Percentiles rank a stretch among this genome's conserved stretches.
Evolutionary conservation across 305 asterid genomes (phyloP).

Genomic region (Rubia balearica): DNA sequence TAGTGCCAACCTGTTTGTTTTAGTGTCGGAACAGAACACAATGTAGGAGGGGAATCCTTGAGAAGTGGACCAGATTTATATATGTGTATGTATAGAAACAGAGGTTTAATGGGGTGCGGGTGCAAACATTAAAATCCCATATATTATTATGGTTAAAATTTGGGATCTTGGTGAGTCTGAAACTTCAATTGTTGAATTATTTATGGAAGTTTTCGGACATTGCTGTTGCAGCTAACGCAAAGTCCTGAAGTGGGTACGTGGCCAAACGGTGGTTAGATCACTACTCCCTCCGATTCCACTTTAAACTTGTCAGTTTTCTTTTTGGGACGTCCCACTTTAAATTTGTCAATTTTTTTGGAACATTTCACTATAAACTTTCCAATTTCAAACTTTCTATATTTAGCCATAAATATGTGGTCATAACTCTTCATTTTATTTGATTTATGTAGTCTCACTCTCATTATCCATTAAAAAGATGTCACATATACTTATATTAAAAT

Average conservation of each 20-base stretch:
- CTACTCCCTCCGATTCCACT: too few relatives aligned
- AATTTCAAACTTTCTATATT: too few relatives aligned
- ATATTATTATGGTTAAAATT: not conserved
- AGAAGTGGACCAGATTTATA: not conserved
- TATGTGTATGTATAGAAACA: constrained; percentile 1
- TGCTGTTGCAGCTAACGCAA: constrained; percentile 6
- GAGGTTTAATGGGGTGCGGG: not conserved
- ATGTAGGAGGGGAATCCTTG: not conserved
- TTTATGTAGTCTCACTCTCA: too few relatives aligned
- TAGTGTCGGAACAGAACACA: constrained; percentile 10
- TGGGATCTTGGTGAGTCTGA: not conserved
- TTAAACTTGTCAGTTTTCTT: too few relatives aligned
- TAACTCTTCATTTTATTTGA: too few relatives aligned
- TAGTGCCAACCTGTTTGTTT: constrained; percentile 13
- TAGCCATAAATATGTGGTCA: too few relatives aligned
- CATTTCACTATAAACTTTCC: too few relatives aligned
- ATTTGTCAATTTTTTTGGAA: too few relatives aligned
- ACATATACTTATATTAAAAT: too few relatives aligned
- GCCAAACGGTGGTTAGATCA: constrained; percentile 19
- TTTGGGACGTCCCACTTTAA: too few relatives aligned
- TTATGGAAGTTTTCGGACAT: not conserved
- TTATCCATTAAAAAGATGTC: too few relatives aligned
- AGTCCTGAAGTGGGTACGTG: constrained; percentile 11
- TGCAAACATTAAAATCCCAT: not conserved
- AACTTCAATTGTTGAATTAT: not conserved